Base-by-base conservation (phyloP, 192 early-diverging fungal genomes). In the Umbelopsis isabellina region DNA sequence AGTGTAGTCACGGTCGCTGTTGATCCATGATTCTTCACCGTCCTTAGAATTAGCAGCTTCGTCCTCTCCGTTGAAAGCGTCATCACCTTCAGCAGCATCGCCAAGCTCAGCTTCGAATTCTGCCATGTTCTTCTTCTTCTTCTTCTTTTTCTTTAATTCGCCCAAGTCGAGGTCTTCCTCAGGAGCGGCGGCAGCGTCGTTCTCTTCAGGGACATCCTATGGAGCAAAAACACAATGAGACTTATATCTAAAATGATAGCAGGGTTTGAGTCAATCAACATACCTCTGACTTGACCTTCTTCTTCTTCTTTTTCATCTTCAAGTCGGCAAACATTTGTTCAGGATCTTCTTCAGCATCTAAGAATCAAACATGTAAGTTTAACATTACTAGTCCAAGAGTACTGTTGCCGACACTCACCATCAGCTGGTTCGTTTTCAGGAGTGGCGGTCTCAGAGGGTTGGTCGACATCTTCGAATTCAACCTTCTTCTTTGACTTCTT, bases 261-360 rank as follows among this genome's bases (percentile, higher is more conserved):
- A 23, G 12, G 13, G 35, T 47, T 45, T 53, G 20, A 49, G 49
- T 2, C 25, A 53, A 25, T 30, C 25, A 10, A 30, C 37, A 53
- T 21, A 27, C 66, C 44, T 53, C 65, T 33, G 73, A 44, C 70
- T 75, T 75, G 44, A 76, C 75, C 76, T 90, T 90, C 75, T 82
- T 79, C 86, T 92, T 92, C 79, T 93, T 93, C 83, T 93, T 93
- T 76, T 94, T 94, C 87, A 94, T 94, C 75, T 95, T 95, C 82
- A 91, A 84, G 71, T 92, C 90, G 55, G 83, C 91, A 81, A 94
- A 93, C 82, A 90, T 87, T 52, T 86, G 83, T 50, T 83, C 79
- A 66, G 85, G 82, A 68, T 89, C 88, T 30, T 81, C 85, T 49
- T 85, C 88, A 33, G 74, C 80, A 25, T 71, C 78, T 41, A 41